These are phyloP conservation scores for Lentinula edodes DNA, from an alignment of 768 basidiomycete species.

Conservation along the genomic window DNA sequence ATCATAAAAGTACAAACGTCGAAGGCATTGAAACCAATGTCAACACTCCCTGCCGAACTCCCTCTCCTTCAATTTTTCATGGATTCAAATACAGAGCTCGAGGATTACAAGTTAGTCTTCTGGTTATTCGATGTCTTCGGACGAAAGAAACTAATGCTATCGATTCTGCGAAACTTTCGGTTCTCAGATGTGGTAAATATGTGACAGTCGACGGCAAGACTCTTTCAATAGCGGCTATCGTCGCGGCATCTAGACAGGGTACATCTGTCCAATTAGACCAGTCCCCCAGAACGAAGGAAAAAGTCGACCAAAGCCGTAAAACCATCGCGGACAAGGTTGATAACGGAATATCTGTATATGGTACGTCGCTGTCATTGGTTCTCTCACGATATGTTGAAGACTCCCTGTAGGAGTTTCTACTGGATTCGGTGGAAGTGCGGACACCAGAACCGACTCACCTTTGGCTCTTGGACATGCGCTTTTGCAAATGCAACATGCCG, in stretches of 20 bases:
- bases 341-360: constrained; percentile 5
- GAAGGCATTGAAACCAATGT: not conserved
- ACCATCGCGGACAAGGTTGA: constrained; percentile 65
- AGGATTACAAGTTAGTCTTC: constrained; percentile 50
- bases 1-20: not conserved
- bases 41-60: not conserved
- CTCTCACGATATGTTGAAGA: not conserved
- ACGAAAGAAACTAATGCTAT: constrained; percentile 5
- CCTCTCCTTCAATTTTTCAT: constrained; percentile 52
- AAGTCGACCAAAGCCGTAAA: constrained; percentile 57
- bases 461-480: constrained; percentile 73
- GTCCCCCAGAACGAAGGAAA: constrained; percentile 39
- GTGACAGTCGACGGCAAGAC: constrained; percentile 64
- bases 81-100: constrained; percentile 54
- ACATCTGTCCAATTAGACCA: constrained; percentile 46
- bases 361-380: not conserved
- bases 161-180: not conserved
- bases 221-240: constrained; percentile 71
- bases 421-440: constrained; percentile 86
- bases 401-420: constrained; percentile 21
- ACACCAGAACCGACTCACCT: constrained; percentile 75
- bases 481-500: constrained; percentile 78
- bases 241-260: constrained; percentile 66
- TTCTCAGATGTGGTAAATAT: constrained; percentile 50
- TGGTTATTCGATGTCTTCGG: not conserved